Conservation (phyloP, 1,139 yeast genomes). For the Kodamaea suecica region DNA sequence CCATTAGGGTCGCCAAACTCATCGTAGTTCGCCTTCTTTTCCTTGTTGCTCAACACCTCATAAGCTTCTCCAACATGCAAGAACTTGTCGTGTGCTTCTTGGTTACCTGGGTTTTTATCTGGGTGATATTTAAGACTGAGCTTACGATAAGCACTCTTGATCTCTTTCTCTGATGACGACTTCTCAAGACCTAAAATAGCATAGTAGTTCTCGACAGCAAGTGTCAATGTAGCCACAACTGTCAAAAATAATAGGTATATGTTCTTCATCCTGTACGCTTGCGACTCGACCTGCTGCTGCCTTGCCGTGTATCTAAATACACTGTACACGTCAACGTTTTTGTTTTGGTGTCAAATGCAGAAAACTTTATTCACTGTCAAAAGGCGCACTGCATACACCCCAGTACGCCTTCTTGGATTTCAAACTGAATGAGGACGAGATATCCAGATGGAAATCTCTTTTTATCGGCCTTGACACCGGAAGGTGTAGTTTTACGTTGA, state of each 20-base stretch:
- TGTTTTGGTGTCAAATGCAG: too few species aligned
- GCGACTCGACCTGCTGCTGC: background rate
- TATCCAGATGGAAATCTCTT: too few species aligned
- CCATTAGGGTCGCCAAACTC: constrained; percentile 82
- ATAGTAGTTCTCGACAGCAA: constrained; percentile 29
- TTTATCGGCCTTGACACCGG: constrained; percentile 1
- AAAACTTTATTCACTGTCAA: too few species aligned
- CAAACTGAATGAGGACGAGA: too few species aligned
- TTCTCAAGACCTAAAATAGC: constrained; percentile 62
- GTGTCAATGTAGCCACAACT: constrained; percentile 16
- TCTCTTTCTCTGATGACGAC: constrained; percentile 73
- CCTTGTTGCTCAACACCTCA: constrained; percentile 75
- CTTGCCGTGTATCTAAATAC: background rate
- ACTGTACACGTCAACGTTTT: constrained; percentile 8
- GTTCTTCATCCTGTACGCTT: constrained; percentile 1
- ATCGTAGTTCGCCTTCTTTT: constrained; percentile 72
- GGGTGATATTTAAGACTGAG: constrained; percentile 90
- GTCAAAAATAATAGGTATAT: constrained; percentile 4
- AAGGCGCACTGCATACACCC: too few species aligned
- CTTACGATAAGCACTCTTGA: constrained; percentile 82
- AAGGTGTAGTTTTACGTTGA: too few species aligned
- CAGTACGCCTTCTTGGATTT: too few species aligned
- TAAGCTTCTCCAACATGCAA: constrained; percentile 93
- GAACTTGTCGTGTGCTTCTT: constrained; percentile 79
- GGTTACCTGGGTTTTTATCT: constrained; percentile 76